Evolutionary conservation across 148 eudicot genomes (phyloP), one percentile per base, ranked within the genome.

Genomic region (Rhododendron simsii): DNA sequence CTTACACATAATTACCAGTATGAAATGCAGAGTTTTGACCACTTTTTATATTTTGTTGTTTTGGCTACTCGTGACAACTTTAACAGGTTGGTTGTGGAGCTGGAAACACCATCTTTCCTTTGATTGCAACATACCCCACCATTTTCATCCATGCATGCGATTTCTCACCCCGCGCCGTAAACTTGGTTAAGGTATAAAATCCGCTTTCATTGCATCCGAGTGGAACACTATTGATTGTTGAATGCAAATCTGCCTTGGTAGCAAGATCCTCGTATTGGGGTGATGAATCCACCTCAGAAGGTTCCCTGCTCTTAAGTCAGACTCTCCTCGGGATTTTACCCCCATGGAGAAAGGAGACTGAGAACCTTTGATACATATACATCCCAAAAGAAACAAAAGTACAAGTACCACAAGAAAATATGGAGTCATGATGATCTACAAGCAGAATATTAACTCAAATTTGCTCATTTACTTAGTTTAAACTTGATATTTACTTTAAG

Each of bases 21-120:
- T 84, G 26, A 5, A 23, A 18, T 7, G 61, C 7, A 51, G 73
- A 7, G 39, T 76, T 69, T 53, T 51, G 44, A 55, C 35, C 50
- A 8, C 28, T 9, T 84, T 15, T 44, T 57, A 21, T 18, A 9
- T 47, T 6, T 83, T 53, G 26, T 13, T 50, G 57, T 55, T 85
- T 59, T 47, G 4, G 37, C 78, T 53, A 61, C 50, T 88, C 7
- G 12, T 74, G 74, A 57, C 23, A 65, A 61, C 85, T 48, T 76
- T 77, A 84, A 78, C 91, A 97, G 99, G 94, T 95, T 87, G 99
- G 99, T 61, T 97, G 99, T 90, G 99, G 99, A 84, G 98, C 92
- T 86, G 99, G 99, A 88, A 97, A 97, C 89, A 95, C 98, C 39
- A 88, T 95, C 86, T 97, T 92, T 82, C 99, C 99, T 89, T 89